Base-by-base conservation (phyloP, 352 stramenopile genomes). In the Albugo candida region DNA sequence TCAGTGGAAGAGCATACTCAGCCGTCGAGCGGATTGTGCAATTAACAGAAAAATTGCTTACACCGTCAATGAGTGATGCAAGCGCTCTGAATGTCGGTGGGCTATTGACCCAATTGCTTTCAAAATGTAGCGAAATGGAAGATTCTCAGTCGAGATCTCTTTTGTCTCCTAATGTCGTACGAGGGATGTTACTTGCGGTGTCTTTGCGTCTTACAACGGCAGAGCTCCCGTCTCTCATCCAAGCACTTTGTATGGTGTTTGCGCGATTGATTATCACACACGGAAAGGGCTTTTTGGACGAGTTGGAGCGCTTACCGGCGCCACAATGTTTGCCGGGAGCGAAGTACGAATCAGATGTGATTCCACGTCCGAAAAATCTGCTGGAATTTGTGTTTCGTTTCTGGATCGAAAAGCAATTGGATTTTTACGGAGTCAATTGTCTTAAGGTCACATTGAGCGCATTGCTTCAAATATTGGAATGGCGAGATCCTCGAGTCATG, bases 381-480 rank as follows among this genome's bases (percentile, higher is more conserved):
- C 52, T 86, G 20, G 60, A 59, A 36, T 89, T 89, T 66, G 73
- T 89, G 1, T 80, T 86, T 45, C 55, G 59, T 24, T 82, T 72
- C 13, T 89, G 77, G 77, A 76, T 89, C 27, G 71, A 86, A 45
- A 84, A 83, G 53, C 77, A 89, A 47, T 54, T 66, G 13, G 73
- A 86, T 18, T 89, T 89, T 43, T 89, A 89, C 41, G 73, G 77
- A 11, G 60, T 81, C 5, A 85, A 85, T 56, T 81, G 67, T 44
- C 77, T 89, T 52, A 89, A 86, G 52, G 73, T 89, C 35, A 89
- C 74, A 4, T 65, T 83, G 35, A 83, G 72, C 46, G 76, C 72
- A 37, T 46, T 88, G 13, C 51, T 88, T 5, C 77, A 82, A 61
- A 62, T 83, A 5, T 58, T 71, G 4, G 67, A 81, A 41, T 83